phyloP scores from a whole-genome alignment of 352 stramenopile genomes.

The Globisporangium apiculatum region DNA sequence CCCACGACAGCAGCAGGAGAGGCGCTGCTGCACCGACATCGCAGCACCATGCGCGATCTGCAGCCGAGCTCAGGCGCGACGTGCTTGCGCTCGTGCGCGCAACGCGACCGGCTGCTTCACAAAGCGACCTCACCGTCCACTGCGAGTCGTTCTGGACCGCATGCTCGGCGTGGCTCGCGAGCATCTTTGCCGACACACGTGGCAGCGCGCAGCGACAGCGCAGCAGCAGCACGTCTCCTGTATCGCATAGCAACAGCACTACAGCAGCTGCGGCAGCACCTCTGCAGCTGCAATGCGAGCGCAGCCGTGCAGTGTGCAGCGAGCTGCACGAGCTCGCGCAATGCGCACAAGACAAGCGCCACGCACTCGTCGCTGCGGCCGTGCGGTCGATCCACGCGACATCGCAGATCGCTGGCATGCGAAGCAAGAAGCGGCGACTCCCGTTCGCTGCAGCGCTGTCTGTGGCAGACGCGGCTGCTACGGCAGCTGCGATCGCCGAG shows the following conservation, averaged over 20 bases:
- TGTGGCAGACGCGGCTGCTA: too few species aligned
- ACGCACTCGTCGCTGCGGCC: slow-evolving; percentile 3
- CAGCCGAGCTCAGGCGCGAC: slow-evolving; percentile 12
- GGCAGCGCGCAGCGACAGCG: neutral
- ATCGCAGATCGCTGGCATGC: neutral
- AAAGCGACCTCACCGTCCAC: neutral
- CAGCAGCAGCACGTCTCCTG: neutral
- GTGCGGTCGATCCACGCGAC: slow-evolving; percentile 4
- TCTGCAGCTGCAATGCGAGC: neutral
- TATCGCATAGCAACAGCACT: neutral
- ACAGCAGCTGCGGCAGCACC: too few species aligned
- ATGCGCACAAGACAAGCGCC: neutral
- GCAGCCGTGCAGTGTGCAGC: neutral
- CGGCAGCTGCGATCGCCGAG: neutral
- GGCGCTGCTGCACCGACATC: neutral
- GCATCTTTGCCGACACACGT: neutral
- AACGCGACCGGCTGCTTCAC: neutral
- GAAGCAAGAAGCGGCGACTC: slow-evolving; percentile 3
- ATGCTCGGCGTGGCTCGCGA: neutral
- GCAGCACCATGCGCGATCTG: neutral
- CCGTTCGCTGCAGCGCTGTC: neutral
- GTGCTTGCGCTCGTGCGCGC: slow-evolving; percentile 18
- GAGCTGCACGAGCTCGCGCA: slow-evolving; percentile 1
- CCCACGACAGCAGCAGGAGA: neutral
- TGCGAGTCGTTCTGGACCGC: neutral